A percentile compares a stretch with the other conserved stretches of the same genome.
phyloP scores from a whole-genome alignment of 306 rosid genomes.

The Crataegus laevigata region DNA sequence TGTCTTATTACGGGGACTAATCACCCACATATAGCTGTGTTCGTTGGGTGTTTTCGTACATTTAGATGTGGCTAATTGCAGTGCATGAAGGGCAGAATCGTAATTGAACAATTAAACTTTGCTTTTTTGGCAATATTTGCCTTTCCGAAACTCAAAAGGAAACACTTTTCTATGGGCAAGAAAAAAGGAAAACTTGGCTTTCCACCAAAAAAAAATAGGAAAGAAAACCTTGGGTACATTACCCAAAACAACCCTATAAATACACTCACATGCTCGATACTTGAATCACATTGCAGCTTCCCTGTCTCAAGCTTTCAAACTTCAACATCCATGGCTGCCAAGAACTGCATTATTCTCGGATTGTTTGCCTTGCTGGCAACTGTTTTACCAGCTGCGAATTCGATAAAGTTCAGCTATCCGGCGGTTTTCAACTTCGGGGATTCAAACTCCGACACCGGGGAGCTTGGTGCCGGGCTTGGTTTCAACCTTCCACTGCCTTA shows the following conservation, averaged over 20 bases:
- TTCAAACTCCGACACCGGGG: constrained; percentile 91
- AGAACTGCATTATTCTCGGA: constrained; percentile 7
- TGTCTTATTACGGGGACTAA: not conserved
- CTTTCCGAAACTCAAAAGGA: not conserved
- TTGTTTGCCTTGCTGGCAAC: constrained; percentile 18
- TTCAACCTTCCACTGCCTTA: constrained; percentile 38
- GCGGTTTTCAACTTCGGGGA: constrained; percentile 81
- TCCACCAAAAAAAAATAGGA: not conserved
- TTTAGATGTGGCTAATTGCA: not conserved
- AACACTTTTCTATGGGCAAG: not conserved
- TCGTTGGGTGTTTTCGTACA: not conserved
- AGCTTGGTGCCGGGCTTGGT: constrained; percentile 45
- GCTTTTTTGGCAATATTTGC: not conserved
- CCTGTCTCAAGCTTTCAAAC: not conserved
- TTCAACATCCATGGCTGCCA: constrained; percentile 33
- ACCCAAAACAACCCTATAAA: not conserved
- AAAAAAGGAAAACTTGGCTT: not conserved
- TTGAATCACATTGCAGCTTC: not conserved
- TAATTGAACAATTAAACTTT: not conserved
- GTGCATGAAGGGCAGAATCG: not conserved
- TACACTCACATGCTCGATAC: not conserved
- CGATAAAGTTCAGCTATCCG: constrained; percentile 43
- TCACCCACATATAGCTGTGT: not conserved
- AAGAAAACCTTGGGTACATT: not conserved
- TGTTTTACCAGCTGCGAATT: constrained; percentile 20